These are phyloP conservation scores for Mycena vitilis DNA, from an alignment of 768 basidiomycete species.

Conservation along the genomic window DNA sequence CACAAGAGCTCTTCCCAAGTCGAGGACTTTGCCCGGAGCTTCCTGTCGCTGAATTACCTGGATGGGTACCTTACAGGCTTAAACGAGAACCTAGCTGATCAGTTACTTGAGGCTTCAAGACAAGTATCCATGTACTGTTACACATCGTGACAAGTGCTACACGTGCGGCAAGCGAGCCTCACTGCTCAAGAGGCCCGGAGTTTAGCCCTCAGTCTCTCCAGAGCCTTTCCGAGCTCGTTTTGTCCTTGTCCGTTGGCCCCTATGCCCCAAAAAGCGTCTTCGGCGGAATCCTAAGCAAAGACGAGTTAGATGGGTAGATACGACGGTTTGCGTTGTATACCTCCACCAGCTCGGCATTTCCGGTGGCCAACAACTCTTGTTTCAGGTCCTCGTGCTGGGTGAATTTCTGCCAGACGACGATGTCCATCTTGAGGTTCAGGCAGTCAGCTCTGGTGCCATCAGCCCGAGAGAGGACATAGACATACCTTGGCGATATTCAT, in stretches of 20 bases:
- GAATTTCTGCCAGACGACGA: conserved; percentile 72
- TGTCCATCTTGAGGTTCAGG: conserved; percentile 65
- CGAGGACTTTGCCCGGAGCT: too few species aligned
- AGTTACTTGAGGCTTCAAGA: too few species aligned
- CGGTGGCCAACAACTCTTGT: conserved; percentile 70
- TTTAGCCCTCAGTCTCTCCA: conserved; percentile 67
- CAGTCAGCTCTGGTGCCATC: neutral
- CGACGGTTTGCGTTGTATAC: conserved; percentile 44
- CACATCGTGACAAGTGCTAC: too few species aligned
- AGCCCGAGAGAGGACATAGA: neutral
- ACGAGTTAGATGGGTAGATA: neutral
- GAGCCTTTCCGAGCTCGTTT: conserved; percentile 79
- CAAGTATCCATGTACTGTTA: too few species aligned
- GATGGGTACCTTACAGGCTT: too few species aligned
- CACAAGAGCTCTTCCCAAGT: too few species aligned
- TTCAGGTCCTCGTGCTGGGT: conserved; percentile 71
- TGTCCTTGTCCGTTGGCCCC: conserved; percentile 71
- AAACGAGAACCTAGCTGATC: too few species aligned
- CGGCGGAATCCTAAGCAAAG: conserved; percentile 67
- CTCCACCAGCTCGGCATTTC: conserved; percentile 75
- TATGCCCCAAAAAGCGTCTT: conserved; percentile 81
- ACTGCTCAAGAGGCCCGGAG: conserved; percentile 46
- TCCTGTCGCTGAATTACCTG: too few species aligned
- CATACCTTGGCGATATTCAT: neutral
- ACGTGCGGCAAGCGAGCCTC: too few species aligned